Evolutionary conservation across 345 rosid genomes (phyloP).

Genomic region (Gynandropsis gynandra): DNA sequence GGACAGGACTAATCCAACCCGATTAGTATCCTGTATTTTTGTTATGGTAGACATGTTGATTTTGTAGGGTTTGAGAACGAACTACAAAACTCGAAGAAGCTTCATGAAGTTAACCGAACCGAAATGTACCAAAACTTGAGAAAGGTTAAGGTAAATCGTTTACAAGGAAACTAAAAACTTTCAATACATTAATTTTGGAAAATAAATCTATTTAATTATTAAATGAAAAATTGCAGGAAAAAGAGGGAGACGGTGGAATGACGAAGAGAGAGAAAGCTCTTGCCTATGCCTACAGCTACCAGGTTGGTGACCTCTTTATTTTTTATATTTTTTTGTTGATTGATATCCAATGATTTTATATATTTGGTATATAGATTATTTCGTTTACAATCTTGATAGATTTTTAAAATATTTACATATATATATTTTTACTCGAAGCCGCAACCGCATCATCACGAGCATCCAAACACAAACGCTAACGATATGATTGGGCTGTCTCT

Average conservation of each 20-base stretch:
- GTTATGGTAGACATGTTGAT: background rate
- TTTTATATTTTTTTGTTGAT: background rate
- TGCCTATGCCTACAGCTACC: conserved; percentile 85
- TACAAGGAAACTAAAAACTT: no score
- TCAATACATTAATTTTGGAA: no score
- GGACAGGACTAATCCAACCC: no score
- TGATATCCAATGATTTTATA: background rate
- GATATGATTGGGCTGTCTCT: conserved; percentile 30
- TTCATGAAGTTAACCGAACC: conserved; percentile 31
- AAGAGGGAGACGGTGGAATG: conserved; percentile 48
- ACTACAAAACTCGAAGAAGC: conserved; percentile 29
- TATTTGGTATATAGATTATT: background rate
- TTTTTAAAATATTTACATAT: conserved; percentile 9
- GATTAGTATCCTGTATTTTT: no score
- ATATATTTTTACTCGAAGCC: no score
- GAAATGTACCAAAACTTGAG: conserved; percentile 34
- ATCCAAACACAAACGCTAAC: conserved; percentile 22
- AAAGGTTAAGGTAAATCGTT: conserved; percentile 21
- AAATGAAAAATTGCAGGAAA: conserved; percentile 34
- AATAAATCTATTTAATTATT: no score
- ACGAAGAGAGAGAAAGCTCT: conserved; percentile 81
- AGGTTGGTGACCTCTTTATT: conserved; percentile 34
- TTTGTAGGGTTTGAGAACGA: conserved; percentile 19
- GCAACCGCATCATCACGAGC: conserved; percentile 31
- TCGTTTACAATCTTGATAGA: background rate